Base-by-base conservation (phyloP, 2,329 filamentous ascomycete genomes). In the Paracoccidioides brasiliensis region DNA sequence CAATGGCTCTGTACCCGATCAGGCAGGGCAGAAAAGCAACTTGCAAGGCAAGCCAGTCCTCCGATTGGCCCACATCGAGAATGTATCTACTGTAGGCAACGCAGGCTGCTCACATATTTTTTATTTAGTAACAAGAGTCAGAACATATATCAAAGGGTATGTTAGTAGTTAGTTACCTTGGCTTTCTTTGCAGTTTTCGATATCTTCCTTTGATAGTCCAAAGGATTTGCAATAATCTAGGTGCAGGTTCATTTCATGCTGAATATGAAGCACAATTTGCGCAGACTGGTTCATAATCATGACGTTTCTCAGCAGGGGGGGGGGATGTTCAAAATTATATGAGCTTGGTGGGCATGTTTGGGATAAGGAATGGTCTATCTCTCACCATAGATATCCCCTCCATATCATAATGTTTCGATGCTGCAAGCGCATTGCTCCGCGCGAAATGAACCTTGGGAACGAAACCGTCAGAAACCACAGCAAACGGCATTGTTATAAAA, bases 21-120 rank as follows among this genome's bases (percentile, higher is more conserved):
- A 95, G 76, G 67, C 91, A 96, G 0, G 91, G 90, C 12, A 90
- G 83, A 54, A 96, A 77, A 4, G 88, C 84, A 59, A 96, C 76
- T 65, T 95, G 89, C 8, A 97, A 78, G 3, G 84, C 90, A 46
- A 96, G 77, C 83, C 85, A 94, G 72, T 95, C 90, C 66, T 93
- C 83, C 1, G 86, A 89, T 63, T 89, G 83, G 5, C 91, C 91
- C 22, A 95, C 78, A 64, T 97, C 91, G 55, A 96, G 82, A 32
- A 95, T 85, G 68, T 91, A 95, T 67, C 86, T 77, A 56, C 85
- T 90, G 68, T 94, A 93, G 45, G 88, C 87, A 7, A 84, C 88
- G 64, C 85, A 90, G n/a, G 86, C 85, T 78, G 61, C 46, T 15
- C 28, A 22, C 45, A 22, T 41, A 3, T 48, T 43, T 40, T 7